Percentiles rank a stretch among this genome's conserved stretches.
Evolutionary conservation across 2,329 filamentous ascomycete species (phyloP).

Genomic region (Epichloe baconii): DNA sequence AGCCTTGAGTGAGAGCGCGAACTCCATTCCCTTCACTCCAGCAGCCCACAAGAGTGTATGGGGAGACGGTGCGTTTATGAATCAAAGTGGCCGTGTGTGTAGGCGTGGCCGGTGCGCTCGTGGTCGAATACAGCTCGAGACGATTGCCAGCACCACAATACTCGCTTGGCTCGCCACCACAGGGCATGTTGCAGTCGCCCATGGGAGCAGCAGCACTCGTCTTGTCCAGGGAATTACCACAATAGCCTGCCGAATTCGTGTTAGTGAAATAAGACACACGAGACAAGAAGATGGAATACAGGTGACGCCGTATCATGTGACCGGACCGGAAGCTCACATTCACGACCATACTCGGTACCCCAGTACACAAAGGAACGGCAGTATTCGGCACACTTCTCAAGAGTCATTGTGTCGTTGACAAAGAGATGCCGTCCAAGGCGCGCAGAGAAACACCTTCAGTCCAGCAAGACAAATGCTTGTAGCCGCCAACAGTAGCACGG

Average conservation of each 20-base stretch:
- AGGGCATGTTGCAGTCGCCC: conserved; percentile 25
- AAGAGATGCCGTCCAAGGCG: conserved; percentile 27
- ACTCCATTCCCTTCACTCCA: conserved; percentile 24
- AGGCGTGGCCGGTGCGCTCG: conserved; percentile 19
- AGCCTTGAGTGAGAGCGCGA: conserved; percentile 20
- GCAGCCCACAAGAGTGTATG: conserved; percentile 26
- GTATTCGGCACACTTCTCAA: conserved; percentile 32
- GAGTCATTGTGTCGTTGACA: conserved; percentile 35
- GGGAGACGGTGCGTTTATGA: conserved; percentile 12
- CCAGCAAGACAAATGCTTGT: conserved; percentile 33
- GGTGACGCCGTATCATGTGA: neutral
- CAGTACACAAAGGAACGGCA: conserved; percentile 35
- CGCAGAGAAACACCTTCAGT: conserved; percentile 31
- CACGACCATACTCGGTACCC: conserved; percentile 38
- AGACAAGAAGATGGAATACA: neutral
- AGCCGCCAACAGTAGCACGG: conserved; percentile 28
- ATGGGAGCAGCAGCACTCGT: conserved; percentile 16
- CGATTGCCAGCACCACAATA: conserved; percentile 30
- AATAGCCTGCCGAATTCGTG: conserved; percentile 25
- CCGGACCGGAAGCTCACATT: conserved; percentile 25
- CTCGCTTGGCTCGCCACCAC: conserved; percentile 26
- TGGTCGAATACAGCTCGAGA: conserved; percentile 31
- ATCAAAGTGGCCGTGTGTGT: conserved; percentile 15
- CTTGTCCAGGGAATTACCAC: conserved; percentile 28
- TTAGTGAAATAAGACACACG: neutral